Conservation (phyloP, 2,329 filamentous ascomycete species). For the Scytalidium sp. region DNA sequence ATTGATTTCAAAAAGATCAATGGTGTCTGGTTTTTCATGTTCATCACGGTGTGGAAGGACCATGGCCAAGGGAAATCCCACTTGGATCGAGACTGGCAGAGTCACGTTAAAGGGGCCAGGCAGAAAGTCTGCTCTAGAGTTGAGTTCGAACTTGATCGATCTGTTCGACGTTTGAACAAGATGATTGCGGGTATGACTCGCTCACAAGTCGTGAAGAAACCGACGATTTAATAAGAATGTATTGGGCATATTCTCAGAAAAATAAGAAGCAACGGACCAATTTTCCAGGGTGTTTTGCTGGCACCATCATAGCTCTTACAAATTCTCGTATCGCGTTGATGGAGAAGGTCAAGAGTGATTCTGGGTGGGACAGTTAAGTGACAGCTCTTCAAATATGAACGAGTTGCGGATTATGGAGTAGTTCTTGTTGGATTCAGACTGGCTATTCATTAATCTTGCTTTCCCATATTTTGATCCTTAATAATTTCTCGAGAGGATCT, state of each 20-base stretch:
- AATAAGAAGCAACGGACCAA: no score
- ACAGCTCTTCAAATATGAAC: no score
- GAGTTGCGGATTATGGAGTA: no score
- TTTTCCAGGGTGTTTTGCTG: no score
- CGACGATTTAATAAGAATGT: not conserved
- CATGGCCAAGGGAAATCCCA: slow-evolving; percentile 7
- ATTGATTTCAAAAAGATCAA: slow-evolving; percentile 12
- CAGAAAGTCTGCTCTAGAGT: slow-evolving; percentile 1
- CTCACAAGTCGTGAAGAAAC: slow-evolving; percentile 1
- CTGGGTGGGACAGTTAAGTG: no score
- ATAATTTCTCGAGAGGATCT: no score
- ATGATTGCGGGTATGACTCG: slow-evolving; percentile 11
- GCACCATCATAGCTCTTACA: no score
- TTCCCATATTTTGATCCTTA: no score
- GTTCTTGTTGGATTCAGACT: no score
- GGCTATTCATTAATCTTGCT: no score
- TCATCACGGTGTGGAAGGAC: slow-evolving; percentile 13
- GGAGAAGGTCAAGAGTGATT: no score
- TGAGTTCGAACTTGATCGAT: slow-evolving; percentile 7
- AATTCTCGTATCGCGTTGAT: no score
- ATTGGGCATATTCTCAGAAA: not conserved
- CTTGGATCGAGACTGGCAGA: slow-evolving; percentile 6
- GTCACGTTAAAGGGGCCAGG: slow-evolving; percentile 1
- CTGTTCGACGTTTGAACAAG: slow-evolving; percentile 11
- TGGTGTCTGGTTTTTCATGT: slow-evolving; percentile 8